phyloP scores from a whole-genome alignment of 2,329 filamentous ascomycete species.

The Chrysoporthe cubensis region DNA sequence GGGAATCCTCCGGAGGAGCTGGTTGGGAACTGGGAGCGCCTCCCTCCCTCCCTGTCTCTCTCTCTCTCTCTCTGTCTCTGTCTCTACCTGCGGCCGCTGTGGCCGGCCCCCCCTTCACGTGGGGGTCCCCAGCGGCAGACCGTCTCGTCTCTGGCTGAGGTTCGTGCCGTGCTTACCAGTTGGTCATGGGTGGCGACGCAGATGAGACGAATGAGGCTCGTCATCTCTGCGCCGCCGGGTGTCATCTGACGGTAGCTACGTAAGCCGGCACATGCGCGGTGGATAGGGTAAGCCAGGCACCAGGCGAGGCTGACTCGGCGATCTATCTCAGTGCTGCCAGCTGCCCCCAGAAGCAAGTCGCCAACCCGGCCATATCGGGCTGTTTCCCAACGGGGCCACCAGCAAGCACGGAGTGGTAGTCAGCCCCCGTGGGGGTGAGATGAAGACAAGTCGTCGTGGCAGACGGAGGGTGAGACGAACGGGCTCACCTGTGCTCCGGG shows the following conservation, averaged over 20 bases:
- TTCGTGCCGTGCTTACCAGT: conserved; percentile 10
- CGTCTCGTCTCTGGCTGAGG: conserved; percentile 6
- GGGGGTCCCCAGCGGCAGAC: neutral
- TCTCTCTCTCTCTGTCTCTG: neutral
- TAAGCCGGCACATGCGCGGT: conserved; percentile 20
- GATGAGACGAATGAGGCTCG: conserved; percentile 1
- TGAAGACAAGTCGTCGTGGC: conserved; percentile 11
- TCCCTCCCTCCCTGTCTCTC: neutral
- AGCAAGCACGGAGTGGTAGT: conserved; percentile 16
- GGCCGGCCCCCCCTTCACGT: neutral
- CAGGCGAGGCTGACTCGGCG: conserved; percentile 21
- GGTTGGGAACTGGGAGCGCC: neutral
- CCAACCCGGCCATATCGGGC: neutral
- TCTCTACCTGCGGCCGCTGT: neutral
- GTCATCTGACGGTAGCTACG: conserved; percentile 25
- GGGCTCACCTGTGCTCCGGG: neutral
- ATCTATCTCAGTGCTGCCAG: neutral
- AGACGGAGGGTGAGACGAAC: conserved; percentile 1
- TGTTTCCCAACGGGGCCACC: conserved; percentile 1
- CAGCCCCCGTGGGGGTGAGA: conserved; percentile 19
- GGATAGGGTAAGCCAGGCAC: conserved; percentile 19
- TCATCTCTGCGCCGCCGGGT: neutral
- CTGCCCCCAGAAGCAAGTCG: neutral
- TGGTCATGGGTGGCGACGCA: conserved; percentile 9
- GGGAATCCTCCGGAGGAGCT: neutral